phyloP scores from a whole-genome alignment of 2,329 filamentous ascomycete genomes.

The Decorospora gaudefroyi region DNA sequence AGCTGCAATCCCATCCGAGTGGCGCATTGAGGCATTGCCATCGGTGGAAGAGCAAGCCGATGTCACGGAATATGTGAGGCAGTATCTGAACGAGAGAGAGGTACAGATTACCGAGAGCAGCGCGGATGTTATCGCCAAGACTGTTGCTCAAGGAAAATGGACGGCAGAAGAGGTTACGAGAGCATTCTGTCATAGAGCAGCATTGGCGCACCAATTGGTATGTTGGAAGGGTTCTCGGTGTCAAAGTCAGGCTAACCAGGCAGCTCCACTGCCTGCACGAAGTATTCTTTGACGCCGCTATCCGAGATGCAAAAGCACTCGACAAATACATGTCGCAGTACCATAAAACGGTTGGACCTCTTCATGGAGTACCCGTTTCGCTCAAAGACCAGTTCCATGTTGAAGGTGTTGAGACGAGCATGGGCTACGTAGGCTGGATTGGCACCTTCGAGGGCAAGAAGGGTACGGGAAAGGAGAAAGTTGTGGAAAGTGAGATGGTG shows the following conservation, averaged over 20 bases:
- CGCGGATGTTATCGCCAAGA: conserved; percentile 60
- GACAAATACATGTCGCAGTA: conserved; percentile 45
- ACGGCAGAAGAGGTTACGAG: conserved; percentile 60
- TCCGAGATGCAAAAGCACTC: conserved; percentile 49
- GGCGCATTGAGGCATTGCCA: conserved; percentile 58
- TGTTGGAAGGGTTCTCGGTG: not conserved
- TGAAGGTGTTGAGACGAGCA: conserved; percentile 52
- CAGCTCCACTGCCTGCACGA: conserved; percentile 51
- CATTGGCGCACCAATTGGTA: conserved; percentile 56
- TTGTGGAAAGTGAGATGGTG: conserved; percentile 64
- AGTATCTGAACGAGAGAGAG: conserved; percentile 59
- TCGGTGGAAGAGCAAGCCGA: conserved; percentile 57
- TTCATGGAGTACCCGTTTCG: conserved; percentile 55
- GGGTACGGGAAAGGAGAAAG: conserved; percentile 56
- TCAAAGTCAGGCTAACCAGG: not conserved
- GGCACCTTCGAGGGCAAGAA: conserved; percentile 63
- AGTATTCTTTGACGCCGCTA: conserved; percentile 55
- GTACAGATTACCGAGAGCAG: conserved; percentile 65
- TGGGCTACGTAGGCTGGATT: conserved; percentile 70
- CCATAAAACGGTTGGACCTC: conserved; percentile 48
- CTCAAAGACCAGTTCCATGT: conserved; percentile 58
- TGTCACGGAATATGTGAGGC: conserved; percentile 56
- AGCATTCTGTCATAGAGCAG: conserved; percentile 62
- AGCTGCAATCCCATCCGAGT: conserved; percentile 60
- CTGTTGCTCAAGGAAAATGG: conserved; percentile 60